These are phyloP conservation scores for Mycena leptocephala DNA, from an alignment of 768 basidiomycete species.

Conservation along the genomic window DNA sequence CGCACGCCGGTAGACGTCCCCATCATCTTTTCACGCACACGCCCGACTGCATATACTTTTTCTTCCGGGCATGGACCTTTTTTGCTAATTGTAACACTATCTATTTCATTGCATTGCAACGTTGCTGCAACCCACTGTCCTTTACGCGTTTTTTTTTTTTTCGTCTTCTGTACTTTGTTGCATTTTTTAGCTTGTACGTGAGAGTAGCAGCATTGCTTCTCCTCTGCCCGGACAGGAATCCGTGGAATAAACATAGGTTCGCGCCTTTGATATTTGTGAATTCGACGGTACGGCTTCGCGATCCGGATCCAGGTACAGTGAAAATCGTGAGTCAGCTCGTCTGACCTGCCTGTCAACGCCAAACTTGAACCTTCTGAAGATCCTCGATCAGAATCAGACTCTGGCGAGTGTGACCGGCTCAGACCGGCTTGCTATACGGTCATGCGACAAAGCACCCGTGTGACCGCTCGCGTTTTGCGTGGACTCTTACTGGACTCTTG, in stretches of 20 bases:
- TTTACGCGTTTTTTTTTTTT: conserved; percentile 15
- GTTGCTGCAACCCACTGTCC: conserved; percentile 39
- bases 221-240: conserved; percentile 33
- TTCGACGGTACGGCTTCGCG: too few species aligned
- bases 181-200: conserved; percentile 30
- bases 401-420: not conserved
- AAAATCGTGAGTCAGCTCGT: not conserved
- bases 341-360: not conserved
- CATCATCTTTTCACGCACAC: conserved; percentile 12
- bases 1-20: conserved; percentile 34
- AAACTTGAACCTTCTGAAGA: conserved; percentile 1
- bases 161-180: conserved; percentile 33
- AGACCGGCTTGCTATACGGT: not conserved
- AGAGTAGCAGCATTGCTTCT: conserved; percentile 15
- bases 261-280: not conserved
- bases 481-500: too few species aligned
- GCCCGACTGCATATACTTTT: conserved; percentile 31
- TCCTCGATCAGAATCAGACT: not conserved
- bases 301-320: not conserved
- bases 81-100: conserved; percentile 19
- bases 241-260: conserved; percentile 28
- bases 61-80: conserved; percentile 22
- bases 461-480: conserved; percentile 7
- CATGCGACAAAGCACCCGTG: not conserved
- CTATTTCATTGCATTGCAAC: not conserved